Base-by-base conservation (phyloP, 2,329 filamentous ascomycete species). In the Arthrobotrys musiformis region DNA sequence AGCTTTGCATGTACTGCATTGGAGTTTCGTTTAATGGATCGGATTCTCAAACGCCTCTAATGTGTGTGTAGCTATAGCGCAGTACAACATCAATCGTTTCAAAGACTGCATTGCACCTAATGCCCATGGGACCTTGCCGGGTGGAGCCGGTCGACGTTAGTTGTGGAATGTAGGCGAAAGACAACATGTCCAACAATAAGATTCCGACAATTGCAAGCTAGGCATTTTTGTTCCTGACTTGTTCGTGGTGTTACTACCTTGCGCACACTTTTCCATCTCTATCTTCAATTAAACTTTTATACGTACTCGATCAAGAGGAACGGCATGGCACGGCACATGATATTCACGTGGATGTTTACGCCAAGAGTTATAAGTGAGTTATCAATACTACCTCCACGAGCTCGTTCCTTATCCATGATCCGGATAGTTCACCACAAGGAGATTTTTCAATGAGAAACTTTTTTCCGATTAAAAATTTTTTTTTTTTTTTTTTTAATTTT, bases 1-100 rank as follows among this genome's bases (percentile, higher is more conserved):
- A 70, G 13, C 33, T 26, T 44, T 40, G 40, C 40, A 42, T 42
- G n/a, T n/a, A n/a, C n/a, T 17, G 37, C 56, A 63, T 72, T 50
- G 58, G 24, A 70, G 58, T 17, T 11, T 72, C 58, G 68, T 63
- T 40, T 64, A 33, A 72, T 72, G 60, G 50, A 58, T 42, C 68
- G 40, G 54, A 58, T 24, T 54, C 68, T 72, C 68, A 72, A 72
- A 72, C 68, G 19, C 35, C 52, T 26, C 22, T 48, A 15, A 42
- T 33, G 50, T 50, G 50, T 50, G 17, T 44, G 17, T 50, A 52
- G 37, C 56, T 52, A 60, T 52, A n/a, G n/a, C n/a, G n/a, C n/a
- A n/a, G n/a, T n/a, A 11, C 15, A 63, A 22, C 33, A 63, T 68
- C 63, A 26, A 37, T 26, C 56, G 70, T 69, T 75, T 75, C 63